A percentile compares a stretch with the other conserved stretches of the same genome.
phyloP scores from a whole-genome alignment of 2,329 filamentous ascomycete species.

The Xylariaceae sp. region DNA sequence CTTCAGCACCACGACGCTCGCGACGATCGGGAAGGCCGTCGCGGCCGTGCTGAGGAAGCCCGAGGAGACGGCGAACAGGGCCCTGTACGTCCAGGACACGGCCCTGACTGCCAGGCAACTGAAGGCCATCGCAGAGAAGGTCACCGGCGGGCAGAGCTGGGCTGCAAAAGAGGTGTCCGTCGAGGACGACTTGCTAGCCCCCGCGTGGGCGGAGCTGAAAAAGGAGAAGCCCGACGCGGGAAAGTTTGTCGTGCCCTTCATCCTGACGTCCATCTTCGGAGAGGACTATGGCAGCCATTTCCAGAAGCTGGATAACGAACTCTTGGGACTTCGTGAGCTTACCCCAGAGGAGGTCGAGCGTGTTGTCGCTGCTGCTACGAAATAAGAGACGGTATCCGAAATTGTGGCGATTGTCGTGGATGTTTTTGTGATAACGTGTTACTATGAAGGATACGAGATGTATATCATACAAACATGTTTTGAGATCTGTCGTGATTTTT shows the following conservation, averaged over 20 bases:
- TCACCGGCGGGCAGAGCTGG: slow-evolving; percentile 17
- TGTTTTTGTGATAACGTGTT: too few species aligned
- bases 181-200: slow-evolving; percentile 26
- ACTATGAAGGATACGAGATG: too few species aligned
- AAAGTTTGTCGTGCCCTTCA: slow-evolving; percentile 26
- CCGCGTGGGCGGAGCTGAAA: slow-evolving; percentile 29
- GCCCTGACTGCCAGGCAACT: slow-evolving; percentile 45
- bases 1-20: slow-evolving; percentile 42
- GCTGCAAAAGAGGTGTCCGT: slow-evolving; percentile 24
- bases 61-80: slow-evolving; percentile 45
- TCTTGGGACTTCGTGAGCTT: slow-evolving; percentile 32
- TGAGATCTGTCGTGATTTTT: too few species aligned
- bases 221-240: slow-evolving; percentile 24
- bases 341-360: slow-evolving; percentile 31
- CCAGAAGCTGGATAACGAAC: slow-evolving; percentile 32
- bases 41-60: slow-evolving; percentile 41
- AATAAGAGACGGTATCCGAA: slow-evolving; percentile 1
- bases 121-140: slow-evolving; percentile 29
- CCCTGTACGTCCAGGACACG: slow-evolving; percentile 35
- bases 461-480: too few species aligned
- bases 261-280: slow-evolving; percentile 29
- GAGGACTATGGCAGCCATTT: slow-evolving; percentile 30
- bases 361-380: slow-evolving; percentile 6
- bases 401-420: too few species aligned
- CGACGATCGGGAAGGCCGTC: slow-evolving; percentile 42